Percentiles rank a stretch among this genome's conserved stretches.
phyloP scores from a whole-genome alignment of 2,329 filamentous ascomycete species.

The Aspergillus novofumigatus region DNA sequence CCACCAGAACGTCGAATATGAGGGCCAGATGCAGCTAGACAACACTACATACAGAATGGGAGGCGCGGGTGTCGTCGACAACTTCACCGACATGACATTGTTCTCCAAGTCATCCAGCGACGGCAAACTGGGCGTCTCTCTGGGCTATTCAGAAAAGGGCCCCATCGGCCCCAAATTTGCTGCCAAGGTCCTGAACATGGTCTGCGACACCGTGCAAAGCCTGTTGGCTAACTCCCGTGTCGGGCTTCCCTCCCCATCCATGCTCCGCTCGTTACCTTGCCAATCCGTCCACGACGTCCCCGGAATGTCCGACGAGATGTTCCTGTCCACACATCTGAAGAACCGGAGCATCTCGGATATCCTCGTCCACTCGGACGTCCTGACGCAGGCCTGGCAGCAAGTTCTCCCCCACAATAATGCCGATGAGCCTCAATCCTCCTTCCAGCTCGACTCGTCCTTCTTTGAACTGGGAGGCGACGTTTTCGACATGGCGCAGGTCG shows the following conservation, averaged over 20 bases:
- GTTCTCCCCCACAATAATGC: constrained; percentile 28
- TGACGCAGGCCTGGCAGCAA: constrained; percentile 38
- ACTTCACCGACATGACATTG: constrained; percentile 38
- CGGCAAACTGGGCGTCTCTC: constrained; percentile 31
- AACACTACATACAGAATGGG: constrained; percentile 37
- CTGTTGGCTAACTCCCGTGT: constrained; percentile 35
- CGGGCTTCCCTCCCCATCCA: constrained; percentile 29
- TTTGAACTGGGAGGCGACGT: constrained; percentile 41
- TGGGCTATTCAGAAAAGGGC: constrained; percentile 37
- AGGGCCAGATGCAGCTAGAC: constrained; percentile 35
- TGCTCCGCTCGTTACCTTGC: constrained; percentile 28
- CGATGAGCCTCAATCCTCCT: constrained; percentile 16
- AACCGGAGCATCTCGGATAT: constrained; percentile 35
- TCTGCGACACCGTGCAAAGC: constrained; percentile 35
- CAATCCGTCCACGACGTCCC: constrained; percentile 27
- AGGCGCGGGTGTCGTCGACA: constrained; percentile 37
- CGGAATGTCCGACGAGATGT: constrained; percentile 26
- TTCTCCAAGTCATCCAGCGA: constrained; percentile 34
- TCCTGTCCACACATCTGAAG: constrained; percentile 35
- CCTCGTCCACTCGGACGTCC: constrained; percentile 36
- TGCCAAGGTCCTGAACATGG: constrained; percentile 36
- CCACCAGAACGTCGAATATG: constrained; percentile 36
- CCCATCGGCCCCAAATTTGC: constrained; percentile 31
- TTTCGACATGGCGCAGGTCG: constrained; percentile 38
- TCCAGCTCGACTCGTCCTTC: constrained; percentile 40